These are phyloP conservation scores for Brassica balearica DNA, from an alignment of 441 rosid species.

Conservation along the genomic window DNA sequence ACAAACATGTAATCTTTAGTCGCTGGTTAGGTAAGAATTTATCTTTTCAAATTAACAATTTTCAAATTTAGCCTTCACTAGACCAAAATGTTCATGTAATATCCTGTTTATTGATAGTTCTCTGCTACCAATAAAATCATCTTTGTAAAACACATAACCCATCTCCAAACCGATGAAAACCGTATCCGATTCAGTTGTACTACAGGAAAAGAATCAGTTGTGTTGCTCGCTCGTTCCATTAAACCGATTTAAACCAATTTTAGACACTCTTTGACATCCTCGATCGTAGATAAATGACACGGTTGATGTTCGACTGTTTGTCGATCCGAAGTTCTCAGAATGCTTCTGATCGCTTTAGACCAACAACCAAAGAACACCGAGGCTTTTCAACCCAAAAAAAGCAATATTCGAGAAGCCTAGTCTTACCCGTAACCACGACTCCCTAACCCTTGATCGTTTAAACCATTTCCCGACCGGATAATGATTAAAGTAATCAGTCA, in stretches of 20 bases:
- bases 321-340: no score
- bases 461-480: not conserved
- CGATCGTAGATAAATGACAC: no score
- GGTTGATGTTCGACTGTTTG: no score
- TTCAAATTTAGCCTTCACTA: not conserved
- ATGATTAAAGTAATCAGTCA: slow-evolving; percentile 1
- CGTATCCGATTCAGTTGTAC: no score
- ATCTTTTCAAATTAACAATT: not conserved
- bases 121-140: not conserved
- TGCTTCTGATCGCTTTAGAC: no score
- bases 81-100: not conserved
- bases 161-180: not conserved
- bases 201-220: not conserved
- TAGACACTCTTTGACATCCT: not conserved
- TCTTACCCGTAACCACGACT: not conserved
- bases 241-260: not conserved
- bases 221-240: not conserved
- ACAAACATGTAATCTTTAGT: not conserved
- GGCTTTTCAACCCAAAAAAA: no score
- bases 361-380: no score
- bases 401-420: no score
- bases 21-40: not conserved
- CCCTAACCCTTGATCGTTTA: not conserved
- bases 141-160: not conserved
- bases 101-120: not conserved